Conservation (phyloP, 192 early-diverging fungal genomes). For the Coemansia sp. region DNA sequence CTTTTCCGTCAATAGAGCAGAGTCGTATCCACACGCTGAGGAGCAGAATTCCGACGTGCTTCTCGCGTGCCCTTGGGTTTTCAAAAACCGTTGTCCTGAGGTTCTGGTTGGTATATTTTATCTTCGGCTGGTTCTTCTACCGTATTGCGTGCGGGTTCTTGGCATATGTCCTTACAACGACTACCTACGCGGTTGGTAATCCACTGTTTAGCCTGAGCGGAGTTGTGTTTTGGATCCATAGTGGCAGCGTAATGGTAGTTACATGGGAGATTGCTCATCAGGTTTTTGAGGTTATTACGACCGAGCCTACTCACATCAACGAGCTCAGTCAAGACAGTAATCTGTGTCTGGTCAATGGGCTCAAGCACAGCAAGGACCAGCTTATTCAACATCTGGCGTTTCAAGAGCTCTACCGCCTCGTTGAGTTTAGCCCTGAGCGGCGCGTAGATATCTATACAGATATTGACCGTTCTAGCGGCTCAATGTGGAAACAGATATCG, state of each 20-base stretch:
- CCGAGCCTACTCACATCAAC: constrained; percentile 47
- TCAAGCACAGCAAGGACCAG: constrained; percentile 18
- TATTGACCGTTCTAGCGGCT: constrained; percentile 35
- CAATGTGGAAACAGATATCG: constrained; percentile 47
- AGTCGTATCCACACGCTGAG: constrained; percentile 42
- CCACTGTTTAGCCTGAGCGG: constrained; percentile 35
- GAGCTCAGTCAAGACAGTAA: constrained; percentile 46
- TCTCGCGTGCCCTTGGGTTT: constrained; percentile 31
- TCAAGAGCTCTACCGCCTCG: constrained; percentile 45
- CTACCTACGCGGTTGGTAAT: constrained; percentile 39
- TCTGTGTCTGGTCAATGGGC: constrained; percentile 37
- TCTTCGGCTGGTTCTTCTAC: constrained; percentile 47
- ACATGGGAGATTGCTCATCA: constrained; percentile 51
- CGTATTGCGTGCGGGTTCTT: constrained; percentile 31
- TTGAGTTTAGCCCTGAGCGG: constrained; percentile 30
- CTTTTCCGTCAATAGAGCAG: constrained; percentile 46
- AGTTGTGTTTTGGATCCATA: constrained; percentile 38
- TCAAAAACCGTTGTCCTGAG: constrained; percentile 11
- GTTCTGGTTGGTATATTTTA: constrained; percentile 46
- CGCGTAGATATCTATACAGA: constrained; percentile 34
- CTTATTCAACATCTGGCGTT: constrained; percentile 46
- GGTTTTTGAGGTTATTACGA: constrained; percentile 44
- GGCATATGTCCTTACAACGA: constrained; percentile 30
- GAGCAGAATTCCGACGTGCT: constrained; percentile 38
- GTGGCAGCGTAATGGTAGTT: constrained; percentile 23